Evolutionary conservation across 148 eudicot genomes (phyloP), one percentile per base, ranked within the genome.

Genomic region (Nepenthes gracilis): DNA sequence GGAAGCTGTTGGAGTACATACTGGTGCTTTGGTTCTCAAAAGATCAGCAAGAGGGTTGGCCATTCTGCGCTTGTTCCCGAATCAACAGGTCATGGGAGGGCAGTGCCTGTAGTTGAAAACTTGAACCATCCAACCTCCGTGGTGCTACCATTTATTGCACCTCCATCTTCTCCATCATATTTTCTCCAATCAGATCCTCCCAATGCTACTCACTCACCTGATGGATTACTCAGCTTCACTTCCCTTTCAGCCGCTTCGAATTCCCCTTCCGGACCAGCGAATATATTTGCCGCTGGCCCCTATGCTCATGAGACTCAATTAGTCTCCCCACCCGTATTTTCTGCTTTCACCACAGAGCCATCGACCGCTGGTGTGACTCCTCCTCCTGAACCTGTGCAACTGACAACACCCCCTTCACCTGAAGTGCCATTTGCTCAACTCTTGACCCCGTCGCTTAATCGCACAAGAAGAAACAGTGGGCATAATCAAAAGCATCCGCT

Each of bases 371-470:
- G 82, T 63, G 83, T 85, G 48, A 93, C 98, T 56, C 98, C 98
- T 5, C 98, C 94, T 68, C 85, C 96, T 3, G 98, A 83, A 55
- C 75, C 88, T 12, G 74, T 83, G 59, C 96, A 83, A 54, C 60
- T 67, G 35, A 92, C 98, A 43, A 85, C 90, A 10, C 98, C 98
- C 36, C 79, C 96, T 23, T 88, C 98, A 1, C 98, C 98, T 9
- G 98, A 92, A 65, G 97, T 91, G 15, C 97, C 97, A 1, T 91
- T 91, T 59, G 96, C 96, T 47, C 83, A 88, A 66, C 86, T 85
- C 54, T 69, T 91, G 70, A 74, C 92, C 6, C 80, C 87, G 1
- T 85, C 96, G 1, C 81, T 88, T 11, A 83, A 86, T 43, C 84
- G 86, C 12, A 62, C 73, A 7, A 67, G 86, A 64, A 87, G 86